Percentiles rank a stretch among this genome's conserved stretches.
Conservation (phyloP, 441 rosid species). For the Gossypium davidsonii region DNA sequence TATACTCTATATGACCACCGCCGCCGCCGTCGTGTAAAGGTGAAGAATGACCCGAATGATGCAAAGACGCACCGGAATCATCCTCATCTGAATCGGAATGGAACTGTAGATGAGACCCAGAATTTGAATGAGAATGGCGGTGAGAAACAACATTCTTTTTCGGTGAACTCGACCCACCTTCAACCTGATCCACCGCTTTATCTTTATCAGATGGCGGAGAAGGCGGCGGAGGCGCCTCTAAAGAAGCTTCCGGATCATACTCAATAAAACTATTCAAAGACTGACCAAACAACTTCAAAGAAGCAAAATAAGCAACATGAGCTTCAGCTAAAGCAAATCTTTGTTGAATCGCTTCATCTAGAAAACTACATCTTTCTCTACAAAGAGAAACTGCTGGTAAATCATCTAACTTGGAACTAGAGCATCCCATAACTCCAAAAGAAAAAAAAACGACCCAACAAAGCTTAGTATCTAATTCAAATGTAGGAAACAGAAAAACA, state of each 20-base stretch:
- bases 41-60: constrained; percentile 45
- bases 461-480: constrained; percentile 13
- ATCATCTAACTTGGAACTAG: constrained; percentile 81
- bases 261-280: constrained; percentile 49
- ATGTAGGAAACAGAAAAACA: constrained; percentile 7
- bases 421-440: constrained; percentile 57
- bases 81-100: constrained; percentile 47
- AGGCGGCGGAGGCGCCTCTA: constrained; percentile 16
- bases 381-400: constrained; percentile 88
- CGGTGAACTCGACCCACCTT: constrained; percentile 21
- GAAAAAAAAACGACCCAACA: neutral
- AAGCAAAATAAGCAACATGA: constrained; percentile 51
- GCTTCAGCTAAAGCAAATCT: constrained; percentile 62
- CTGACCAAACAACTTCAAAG: constrained; percentile 46
- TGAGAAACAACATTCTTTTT: constrained; percentile 17
- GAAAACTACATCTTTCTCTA: constrained; percentile 59
- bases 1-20: constrained; percentile 20
- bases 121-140: constrained; percentile 33
- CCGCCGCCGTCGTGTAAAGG: constrained; percentile 33
- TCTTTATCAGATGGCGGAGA: constrained; percentile 41
- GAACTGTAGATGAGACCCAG: constrained; percentile 61
- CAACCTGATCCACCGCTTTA: constrained; percentile 23
- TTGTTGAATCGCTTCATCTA: constrained; percentile 64
- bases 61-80: constrained; percentile 31
- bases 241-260: constrained; percentile 14